Percentiles rank a stretch among this genome's conserved stretches.
Evolutionary conservation across 1,284 basidiomycete species (phyloP).

Genomic region (Puccinia novopanici): DNA sequence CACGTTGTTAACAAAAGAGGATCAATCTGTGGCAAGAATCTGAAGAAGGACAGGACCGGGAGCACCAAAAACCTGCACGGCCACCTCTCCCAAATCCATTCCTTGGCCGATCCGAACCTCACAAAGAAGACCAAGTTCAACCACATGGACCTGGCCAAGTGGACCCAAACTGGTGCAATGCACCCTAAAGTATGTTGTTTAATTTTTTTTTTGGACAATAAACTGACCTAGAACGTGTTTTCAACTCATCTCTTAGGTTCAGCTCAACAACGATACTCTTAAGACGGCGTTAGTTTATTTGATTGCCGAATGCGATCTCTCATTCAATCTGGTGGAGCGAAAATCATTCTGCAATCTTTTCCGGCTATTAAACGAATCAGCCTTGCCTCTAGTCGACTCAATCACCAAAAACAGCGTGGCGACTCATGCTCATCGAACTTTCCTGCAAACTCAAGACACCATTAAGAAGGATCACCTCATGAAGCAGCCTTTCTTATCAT

Average conservation of each 20-base stretch:
- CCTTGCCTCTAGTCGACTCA: neutral
- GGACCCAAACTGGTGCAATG: neutral
- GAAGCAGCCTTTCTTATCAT: neutral
- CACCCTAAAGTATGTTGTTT: neutral
- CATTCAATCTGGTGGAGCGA: neutral
- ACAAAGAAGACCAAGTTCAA: neutral
- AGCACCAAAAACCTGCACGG: conserved; percentile 7
- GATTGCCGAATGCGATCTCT: conserved; percentile 3
- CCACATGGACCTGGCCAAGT: neutral
- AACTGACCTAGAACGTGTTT: too few relatives aligned
- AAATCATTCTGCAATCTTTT: neutral
- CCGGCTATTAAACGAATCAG: neutral
- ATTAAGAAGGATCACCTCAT: neutral
- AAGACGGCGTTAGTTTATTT: conserved; percentile 24
- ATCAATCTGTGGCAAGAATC: neutral
- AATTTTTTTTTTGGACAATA: too few relatives aligned
- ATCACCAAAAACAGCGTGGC: too few relatives aligned
- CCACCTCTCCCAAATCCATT: neutral
- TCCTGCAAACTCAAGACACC: neutral
- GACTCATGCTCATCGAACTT: neutral
- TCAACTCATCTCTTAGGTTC: neutral
- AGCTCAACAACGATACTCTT: neutral
- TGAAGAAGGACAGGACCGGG: neutral
- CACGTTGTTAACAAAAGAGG: neutral
- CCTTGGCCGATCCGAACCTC: neutral